phyloP scores from a whole-genome alignment of 2,329 filamentous ascomycete genomes.

The Curvularia verruculosa region DNA sequence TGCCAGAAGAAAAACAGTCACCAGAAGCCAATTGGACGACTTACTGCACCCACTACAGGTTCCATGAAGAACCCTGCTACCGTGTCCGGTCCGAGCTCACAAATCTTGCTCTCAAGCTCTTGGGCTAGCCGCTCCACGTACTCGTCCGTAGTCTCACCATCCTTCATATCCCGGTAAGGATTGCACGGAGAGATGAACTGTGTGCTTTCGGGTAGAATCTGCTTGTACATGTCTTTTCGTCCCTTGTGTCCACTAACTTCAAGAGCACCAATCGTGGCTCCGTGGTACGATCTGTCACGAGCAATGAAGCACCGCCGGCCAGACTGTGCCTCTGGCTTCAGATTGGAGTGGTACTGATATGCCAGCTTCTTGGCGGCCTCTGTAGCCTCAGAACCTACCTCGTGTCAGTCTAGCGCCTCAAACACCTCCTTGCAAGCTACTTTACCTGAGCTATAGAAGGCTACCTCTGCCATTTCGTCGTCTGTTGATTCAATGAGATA shows the following conservation, averaged over 20 bases:
- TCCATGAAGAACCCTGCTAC: conserved; percentile 77
- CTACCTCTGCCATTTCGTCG: conserved; percentile 60
- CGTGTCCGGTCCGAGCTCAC: conserved; percentile 64
- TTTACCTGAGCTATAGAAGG: conserved; percentile 64
- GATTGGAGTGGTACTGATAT: conserved; percentile 66
- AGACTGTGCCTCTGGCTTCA: conserved; percentile 59
- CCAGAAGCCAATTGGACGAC: conserved; percentile 31
- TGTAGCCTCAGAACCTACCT: conserved; percentile 64
- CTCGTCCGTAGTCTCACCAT: conserved; percentile 60
- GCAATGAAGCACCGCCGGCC: conserved; percentile 67
- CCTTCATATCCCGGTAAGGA: conserved; percentile 63
- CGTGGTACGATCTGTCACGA: conserved; percentile 71
- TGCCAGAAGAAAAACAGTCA: background rate
- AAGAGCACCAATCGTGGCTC: conserved; percentile 71
- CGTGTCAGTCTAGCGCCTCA: background rate
- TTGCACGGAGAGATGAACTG: conserved; percentile 71
- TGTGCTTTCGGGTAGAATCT: conserved; percentile 62
- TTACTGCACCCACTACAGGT: conserved; percentile 72
- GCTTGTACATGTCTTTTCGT: conserved; percentile 66
- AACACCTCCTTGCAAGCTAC: background rate
- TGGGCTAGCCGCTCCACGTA: conserved; percentile 67
- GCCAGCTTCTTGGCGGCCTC: conserved; percentile 72
- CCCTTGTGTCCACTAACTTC: conserved; percentile 67
- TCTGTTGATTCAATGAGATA: conserved; percentile 59
- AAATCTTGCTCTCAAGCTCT: conserved; percentile 72